Conservation (phyloP, 2,329 filamentous ascomycete species). For the Calonectria pteridis region DNA sequence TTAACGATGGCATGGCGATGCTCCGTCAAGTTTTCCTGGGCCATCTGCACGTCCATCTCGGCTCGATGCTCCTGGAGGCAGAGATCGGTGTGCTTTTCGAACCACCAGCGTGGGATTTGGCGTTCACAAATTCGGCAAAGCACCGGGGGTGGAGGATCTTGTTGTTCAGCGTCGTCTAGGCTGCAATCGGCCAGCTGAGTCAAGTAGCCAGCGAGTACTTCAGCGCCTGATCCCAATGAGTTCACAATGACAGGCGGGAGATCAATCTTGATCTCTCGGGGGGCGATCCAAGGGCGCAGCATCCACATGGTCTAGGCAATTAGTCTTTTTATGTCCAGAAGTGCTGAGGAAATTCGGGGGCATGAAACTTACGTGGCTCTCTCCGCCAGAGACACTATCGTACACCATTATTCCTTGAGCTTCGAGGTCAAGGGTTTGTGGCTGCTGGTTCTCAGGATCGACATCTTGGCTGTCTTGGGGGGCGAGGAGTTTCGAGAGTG, state of each 20-base stretch:
- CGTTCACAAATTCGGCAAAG: constrained; percentile 98
- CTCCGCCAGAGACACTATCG: constrained; percentile 85
- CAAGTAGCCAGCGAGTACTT: constrained; percentile 93
- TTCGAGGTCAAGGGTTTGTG: constrained; percentile 79
- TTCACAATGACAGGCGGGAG: constrained; percentile 91
- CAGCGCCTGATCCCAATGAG: constrained; percentile 92
- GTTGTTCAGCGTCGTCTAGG: constrained; percentile 78
- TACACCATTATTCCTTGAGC: constrained; percentile 99
- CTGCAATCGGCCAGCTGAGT: constrained; percentile 89
- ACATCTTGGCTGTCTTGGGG: constrained; percentile 55
- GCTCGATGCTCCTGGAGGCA: constrained; percentile 96
- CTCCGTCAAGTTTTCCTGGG: constrained; percentile 91
- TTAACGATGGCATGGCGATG: constrained; percentile 96
- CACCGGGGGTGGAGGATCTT: constrained; percentile 87
- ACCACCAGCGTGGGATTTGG: constrained; percentile 99
- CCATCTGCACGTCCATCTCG: constrained; percentile 97
- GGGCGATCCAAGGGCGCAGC: constrained; percentile 90
- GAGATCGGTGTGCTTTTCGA: constrained; percentile 97
- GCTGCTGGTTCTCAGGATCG: constrained; percentile 52
- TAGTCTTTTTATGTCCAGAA: constrained; percentile 43
- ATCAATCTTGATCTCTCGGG: constrained; percentile 95
- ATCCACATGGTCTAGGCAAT: constrained; percentile 94
- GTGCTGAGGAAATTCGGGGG: neutral
- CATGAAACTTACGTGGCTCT: constrained; percentile 83
- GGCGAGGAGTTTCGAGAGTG: constrained; percentile 73